Base-by-base conservation (phyloP, 2,329 filamentous ascomycete genomes). In the Ascochyta rabiei region DNA sequence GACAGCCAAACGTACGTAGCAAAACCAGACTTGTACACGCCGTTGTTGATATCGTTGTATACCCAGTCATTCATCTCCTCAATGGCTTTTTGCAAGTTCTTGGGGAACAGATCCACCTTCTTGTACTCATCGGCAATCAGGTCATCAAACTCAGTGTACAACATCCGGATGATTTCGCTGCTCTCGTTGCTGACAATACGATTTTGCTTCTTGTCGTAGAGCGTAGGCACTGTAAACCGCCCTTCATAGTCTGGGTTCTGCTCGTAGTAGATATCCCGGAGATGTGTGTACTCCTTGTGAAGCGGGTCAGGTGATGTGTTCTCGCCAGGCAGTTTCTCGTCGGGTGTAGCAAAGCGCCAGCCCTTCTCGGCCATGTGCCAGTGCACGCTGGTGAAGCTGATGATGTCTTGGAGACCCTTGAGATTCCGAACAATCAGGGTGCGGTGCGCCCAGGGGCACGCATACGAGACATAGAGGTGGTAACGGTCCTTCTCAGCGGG, bases 401-500 rank as follows among this genome's bases (percentile, higher is more conserved):
- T 87, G 62, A 95, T 83, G 52, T 96, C 88, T 67, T 98, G 90
- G 0, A 99, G 82, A 0, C 93, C 95, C 80, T 98, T 99, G 68
- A 99, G 83, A 74, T 91, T 89, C 54, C 93, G 85, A 2, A 90
- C 89, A 64, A 98, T 96, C 62, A 98, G 81, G 0, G 91, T 89
- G 38, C 95, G 88, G 70, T 91, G 91, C 5, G 93, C 93, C 93
- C 93, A 97, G 4, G 93, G 93, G 76, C 93, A 97, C 6, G 93
- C 93, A 76, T 96, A 96, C 68, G 89, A 93, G 63, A 96, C 89
- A 73, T 93, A 99, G 66, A 99, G 86, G 77, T 99, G 95, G 75
- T 99, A 99, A 51, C 95, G 84, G 48, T 84, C 91, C 77, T 90
- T 91, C 78, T 98, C 93, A 0, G 91, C 84, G 5, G 91, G 89